These are phyloP conservation scores for Solanum paucissectum DNA, from an alignment of 257 asterid genomes.

Conservation along the genomic window DNA sequence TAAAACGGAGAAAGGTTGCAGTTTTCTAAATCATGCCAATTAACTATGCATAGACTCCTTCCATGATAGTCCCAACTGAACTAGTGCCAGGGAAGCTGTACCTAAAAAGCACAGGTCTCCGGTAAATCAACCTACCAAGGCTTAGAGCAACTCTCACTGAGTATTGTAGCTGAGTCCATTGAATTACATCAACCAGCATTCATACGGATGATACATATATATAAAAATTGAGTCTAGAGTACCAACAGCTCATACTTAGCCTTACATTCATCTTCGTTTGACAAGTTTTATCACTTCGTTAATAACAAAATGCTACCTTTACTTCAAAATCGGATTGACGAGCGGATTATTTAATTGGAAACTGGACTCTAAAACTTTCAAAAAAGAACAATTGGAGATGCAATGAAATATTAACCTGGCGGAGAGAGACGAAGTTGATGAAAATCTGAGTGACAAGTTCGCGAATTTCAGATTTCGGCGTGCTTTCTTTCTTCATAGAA, in stretches of 20 bases:
- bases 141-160: background rate
- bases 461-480: constrained; percentile 51
- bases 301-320: background rate
- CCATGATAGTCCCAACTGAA: background rate
- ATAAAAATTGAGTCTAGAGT: background rate
- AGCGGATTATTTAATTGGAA: background rate
- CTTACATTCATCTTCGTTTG: background rate
- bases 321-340: background rate
- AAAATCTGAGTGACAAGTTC: constrained; percentile 72
- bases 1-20: background rate
- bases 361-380: background rate
- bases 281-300: background rate
- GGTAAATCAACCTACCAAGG: background rate
- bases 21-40: background rate
- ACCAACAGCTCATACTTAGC: background rate
- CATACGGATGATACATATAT: background rate
- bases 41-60: background rate
- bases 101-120: background rate
- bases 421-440: constrained; percentile 76
- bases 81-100: background rate
- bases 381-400: background rate
- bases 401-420: constrained; percentile 46
- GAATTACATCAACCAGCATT: background rate
- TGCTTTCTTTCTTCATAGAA: constrained; percentile 46
- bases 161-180: background rate